These are phyloP conservation scores for Pseudomassariella vexata DNA, from an alignment of 2,329 filamentous ascomycete species.

Conservation along the genomic window DNA sequence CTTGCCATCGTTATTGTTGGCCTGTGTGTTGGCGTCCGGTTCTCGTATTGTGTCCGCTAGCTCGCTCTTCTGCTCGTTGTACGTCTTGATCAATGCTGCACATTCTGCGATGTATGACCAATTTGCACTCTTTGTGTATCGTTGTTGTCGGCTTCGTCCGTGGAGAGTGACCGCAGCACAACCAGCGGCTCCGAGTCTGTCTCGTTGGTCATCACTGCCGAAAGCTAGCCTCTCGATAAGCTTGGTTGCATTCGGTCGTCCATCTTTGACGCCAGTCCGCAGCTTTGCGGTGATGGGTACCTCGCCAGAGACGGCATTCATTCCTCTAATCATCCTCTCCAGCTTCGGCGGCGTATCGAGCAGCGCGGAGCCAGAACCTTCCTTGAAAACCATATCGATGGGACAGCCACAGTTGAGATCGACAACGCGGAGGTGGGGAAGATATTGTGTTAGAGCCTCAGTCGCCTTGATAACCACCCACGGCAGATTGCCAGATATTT, in stretches of 20 bases:
- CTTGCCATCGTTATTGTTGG: slow-evolving; percentile 59
- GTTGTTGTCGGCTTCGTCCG: slow-evolving; percentile 86
- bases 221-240: slow-evolving; percentile 78
- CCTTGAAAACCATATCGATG: slow-evolving; percentile 86
- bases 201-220: slow-evolving; percentile 66
- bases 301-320: slow-evolving; percentile 88
- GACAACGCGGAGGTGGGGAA: slow-evolving; percentile 81
- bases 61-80: slow-evolving; percentile 63
- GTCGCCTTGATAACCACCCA: slow-evolving; percentile 87
- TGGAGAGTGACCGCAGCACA: slow-evolving; percentile 95
- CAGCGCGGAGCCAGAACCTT: slow-evolving; percentile 83
- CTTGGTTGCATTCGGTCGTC: slow-evolving; percentile 71
- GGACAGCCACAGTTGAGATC: slow-evolving; percentile 97
- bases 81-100: slow-evolving; percentile 72
- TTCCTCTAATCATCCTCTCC: slow-evolving; percentile 90
- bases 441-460: slow-evolving; percentile 69
- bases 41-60: slow-evolving; percentile 73
- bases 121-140: slow-evolving; percentile 88
- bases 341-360: slow-evolving; percentile 85
- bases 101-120: slow-evolving; percentile 94
- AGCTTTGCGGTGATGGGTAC: slow-evolving; percentile 94
- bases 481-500: slow-evolving; percentile 88
- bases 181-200: slow-evolving; percentile 68
- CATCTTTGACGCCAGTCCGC: slow-evolving; percentile 80
- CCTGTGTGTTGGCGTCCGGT: slow-evolving; percentile 66